phyloP scores from a whole-genome alignment of 805 yeast genomes.

The Candida glaebosa region DNA sequence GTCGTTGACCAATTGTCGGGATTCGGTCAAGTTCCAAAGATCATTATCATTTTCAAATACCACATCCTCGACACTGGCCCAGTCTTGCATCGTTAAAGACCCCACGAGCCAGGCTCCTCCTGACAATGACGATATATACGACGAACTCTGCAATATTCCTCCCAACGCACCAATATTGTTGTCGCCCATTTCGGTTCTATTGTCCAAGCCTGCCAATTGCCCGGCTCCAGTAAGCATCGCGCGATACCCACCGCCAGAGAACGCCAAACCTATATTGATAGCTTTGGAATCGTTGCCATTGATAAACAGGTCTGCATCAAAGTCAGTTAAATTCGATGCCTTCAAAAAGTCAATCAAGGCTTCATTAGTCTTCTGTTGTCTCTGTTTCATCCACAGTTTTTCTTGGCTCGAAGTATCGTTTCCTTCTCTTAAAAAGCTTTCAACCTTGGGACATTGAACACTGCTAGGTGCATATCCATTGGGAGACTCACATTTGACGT shows the following conservation, averaged over 20 bases:
- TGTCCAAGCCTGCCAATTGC: conserved; percentile 73
- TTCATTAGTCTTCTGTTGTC: conserved; percentile 20
- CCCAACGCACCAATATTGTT: conserved; percentile 57
- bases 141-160: conserved; percentile 67
- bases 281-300: conserved; percentile 16
- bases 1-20: conserved; percentile 26
- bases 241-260: conserved; percentile 73
- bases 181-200: conserved; percentile 54
- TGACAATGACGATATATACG: conserved; percentile 75
- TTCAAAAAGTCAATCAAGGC: conserved; percentile 22
- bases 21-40: conserved; percentile 32
- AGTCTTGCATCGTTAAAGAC: conserved; percentile 64
- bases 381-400: conserved; percentile 19
- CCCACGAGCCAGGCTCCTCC: conserved; percentile 70
- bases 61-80: conserved; percentile 66
- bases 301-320: conserved; percentile 20
- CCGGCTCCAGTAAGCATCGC: conserved; percentile 90
- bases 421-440: conserved; percentile 23
- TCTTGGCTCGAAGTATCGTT: conserved; percentile 22
- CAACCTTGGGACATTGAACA: conserved; percentile 23
- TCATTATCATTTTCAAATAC: conserved; percentile 28
- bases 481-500: conserved; percentile 4
- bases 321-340: conserved; percentile 18
- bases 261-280: conserved; percentile 31
- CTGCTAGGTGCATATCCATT: conserved; percentile 28